Evolutionary conservation across 441 rosid genomes (phyloP).

Genomic region (Adansonia rubrostipa): DNA sequence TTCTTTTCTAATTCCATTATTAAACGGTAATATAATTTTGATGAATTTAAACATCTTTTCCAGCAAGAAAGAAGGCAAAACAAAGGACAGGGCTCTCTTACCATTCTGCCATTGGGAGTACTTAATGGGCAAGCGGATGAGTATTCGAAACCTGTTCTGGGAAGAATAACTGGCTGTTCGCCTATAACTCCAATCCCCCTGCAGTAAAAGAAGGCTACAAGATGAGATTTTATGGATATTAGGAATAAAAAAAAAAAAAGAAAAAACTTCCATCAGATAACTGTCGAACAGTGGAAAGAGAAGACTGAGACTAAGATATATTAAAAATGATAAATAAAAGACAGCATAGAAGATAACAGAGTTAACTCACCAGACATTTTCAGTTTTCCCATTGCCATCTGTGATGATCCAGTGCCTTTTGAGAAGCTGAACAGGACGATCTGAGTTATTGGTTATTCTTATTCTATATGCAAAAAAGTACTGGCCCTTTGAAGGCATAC

Average conservation of each 20-base stretch:
- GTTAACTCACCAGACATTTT: constrained; percentile 61
- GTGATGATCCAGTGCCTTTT: constrained; percentile 75
- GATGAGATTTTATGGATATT: constrained; percentile 16
- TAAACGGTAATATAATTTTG: not conserved
- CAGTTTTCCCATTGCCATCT: constrained; percentile 66
- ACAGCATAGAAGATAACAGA: not conserved
- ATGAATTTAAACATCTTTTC: not conserved
- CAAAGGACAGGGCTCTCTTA: constrained; percentile 27
- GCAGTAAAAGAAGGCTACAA: constrained; percentile 20
- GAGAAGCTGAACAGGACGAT: constrained; percentile 76
- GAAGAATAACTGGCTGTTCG: constrained; percentile 84
- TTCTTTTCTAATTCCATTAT: not conserved
- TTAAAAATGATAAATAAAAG: not conserved
- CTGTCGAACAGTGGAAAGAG: constrained; percentile 8
- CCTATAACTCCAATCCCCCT: constrained; percentile 81
- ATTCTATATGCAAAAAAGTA: constrained; percentile 75
- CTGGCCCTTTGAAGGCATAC: constrained; percentile 65
- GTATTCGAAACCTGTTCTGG: constrained; percentile 69
- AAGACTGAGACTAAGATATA: constrained; percentile 2
- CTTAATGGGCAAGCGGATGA: constrained; percentile 75
- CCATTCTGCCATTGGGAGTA: constrained; percentile 76
- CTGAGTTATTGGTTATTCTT: constrained; percentile 68
- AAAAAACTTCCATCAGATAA: not conserved
- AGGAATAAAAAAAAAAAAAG: not conserved
- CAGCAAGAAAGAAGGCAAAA: constrained; percentile 14